These are phyloP conservation scores for Fusarium sp. DNA, from an alignment of 2,329 filamentous ascomycete species.

Conservation along the genomic window DNA sequence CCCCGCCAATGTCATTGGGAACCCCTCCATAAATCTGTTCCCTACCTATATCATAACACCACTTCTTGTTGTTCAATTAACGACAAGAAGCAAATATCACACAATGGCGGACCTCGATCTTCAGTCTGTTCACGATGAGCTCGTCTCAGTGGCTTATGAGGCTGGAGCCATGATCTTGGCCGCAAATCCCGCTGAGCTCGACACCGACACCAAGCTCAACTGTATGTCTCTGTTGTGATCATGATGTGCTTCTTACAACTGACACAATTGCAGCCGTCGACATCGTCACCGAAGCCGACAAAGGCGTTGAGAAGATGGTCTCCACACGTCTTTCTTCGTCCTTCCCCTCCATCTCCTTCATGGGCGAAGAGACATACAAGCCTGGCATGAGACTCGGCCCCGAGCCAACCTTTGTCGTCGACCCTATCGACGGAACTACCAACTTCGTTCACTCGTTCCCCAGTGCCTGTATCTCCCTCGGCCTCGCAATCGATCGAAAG, in stretches of 20 bases:
- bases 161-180: constrained; percentile 74
- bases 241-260: constrained; percentile 6
- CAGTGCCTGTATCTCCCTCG: constrained; percentile 81
- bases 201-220: constrained; percentile 73
- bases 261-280: constrained; percentile 66
- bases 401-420: constrained; percentile 82
- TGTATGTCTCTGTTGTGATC: constrained; percentile 59
- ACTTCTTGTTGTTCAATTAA: constrained; percentile 3
- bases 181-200: constrained; percentile 70
- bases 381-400: constrained; percentile 73
- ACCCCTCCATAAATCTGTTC: constrained; percentile 45
- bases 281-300: constrained; percentile 76
- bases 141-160: constrained; percentile 71
- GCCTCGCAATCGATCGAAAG: constrained; percentile 71
- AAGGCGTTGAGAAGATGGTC: constrained; percentile 74
- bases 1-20: constrained; percentile 38
- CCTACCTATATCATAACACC: constrained; percentile 11
- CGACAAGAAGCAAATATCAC: not conserved
- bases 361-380: constrained; percentile 83
- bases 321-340: constrained; percentile 62
- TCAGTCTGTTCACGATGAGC: constrained; percentile 71
- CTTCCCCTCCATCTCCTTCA: constrained; percentile 72
- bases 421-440: constrained; percentile 84
- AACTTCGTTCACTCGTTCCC: constrained; percentile 86
- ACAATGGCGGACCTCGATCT: constrained; percentile 70